phyloP scores from a whole-genome alignment of 1,284 basidiomycete genomes.

The Grifola frondosa region DNA sequence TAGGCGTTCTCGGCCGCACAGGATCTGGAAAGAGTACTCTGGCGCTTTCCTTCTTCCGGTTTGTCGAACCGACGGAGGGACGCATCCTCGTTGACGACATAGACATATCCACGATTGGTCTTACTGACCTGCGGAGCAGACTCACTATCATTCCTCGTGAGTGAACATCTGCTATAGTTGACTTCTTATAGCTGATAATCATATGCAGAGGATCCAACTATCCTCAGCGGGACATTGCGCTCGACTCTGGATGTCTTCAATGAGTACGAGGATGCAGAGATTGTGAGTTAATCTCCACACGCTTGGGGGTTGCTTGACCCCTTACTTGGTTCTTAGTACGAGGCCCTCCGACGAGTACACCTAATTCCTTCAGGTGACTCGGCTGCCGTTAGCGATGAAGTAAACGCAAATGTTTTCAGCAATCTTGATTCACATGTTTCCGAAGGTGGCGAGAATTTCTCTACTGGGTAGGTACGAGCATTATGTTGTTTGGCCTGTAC shows the following conservation, averaged over 20 bases:
- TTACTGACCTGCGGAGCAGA: conserved; percentile 81
- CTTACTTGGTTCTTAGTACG: conserved; percentile 67
- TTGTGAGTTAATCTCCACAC: conserved; percentile 49
- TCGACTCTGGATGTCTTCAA: conserved; percentile 90
- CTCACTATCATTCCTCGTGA: conserved; percentile 92
- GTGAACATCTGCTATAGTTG: conserved; percentile 24
- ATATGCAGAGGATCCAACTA: conserved; percentile 79
- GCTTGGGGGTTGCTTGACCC: neutral
- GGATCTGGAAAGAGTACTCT: conserved; percentile 91
- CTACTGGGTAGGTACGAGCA: conserved; percentile 85
- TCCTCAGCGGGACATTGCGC: conserved; percentile 84
- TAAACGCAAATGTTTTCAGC: conserved; percentile 85
- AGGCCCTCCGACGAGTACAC: conserved; percentile 86
- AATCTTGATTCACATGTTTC: conserved; percentile 84
- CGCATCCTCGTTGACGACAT: conserved; percentile 85
- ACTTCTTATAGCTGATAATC: neutral
- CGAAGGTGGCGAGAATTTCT: conserved; percentile 93
- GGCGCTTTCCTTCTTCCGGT: conserved; percentile 93
- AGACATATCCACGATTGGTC: conserved; percentile 83
- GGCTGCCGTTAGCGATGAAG: conserved; percentile 49
- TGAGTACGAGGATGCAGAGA: conserved; percentile 85
- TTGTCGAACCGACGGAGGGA: conserved; percentile 86
- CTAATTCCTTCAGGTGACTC: conserved; percentile 66
- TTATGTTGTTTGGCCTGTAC: conserved; percentile 63
- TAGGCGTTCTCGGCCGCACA: conserved; percentile 89